Evolutionary conservation across 2,329 filamentous ascomycete genomes (phyloP).

Genomic region (Phoma sp.): DNA sequence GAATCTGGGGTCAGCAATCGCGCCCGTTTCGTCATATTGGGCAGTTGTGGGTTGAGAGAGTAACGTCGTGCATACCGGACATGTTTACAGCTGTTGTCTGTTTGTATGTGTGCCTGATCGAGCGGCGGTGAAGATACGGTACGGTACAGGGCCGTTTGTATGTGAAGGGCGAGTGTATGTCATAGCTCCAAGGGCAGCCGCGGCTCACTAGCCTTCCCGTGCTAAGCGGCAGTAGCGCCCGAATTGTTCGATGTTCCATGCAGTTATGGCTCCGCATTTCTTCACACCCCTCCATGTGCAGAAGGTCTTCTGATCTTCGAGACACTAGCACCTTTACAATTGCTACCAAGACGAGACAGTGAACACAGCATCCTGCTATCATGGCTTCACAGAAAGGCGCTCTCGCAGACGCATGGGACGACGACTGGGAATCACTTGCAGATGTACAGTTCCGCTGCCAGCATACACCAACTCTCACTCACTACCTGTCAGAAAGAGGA

Average conservation of each 20-base stretch:
- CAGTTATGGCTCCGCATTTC: constrained; percentile 16
- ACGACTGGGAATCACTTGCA: constrained; percentile 84
- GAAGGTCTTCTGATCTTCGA: not conserved
- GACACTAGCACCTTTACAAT: not conserved
- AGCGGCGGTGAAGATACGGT: constrained; percentile 5
- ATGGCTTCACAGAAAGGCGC: constrained; percentile 50
- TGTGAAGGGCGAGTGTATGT: constrained; percentile 5
- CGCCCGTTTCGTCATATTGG: constrained; percentile 21
- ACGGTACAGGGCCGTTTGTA: not conserved
- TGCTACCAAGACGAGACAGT: not conserved
- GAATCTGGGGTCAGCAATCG: constrained; percentile 22
- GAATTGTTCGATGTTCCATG: constrained; percentile 15
- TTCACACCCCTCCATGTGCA: constrained; percentile 15
- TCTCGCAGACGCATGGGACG: constrained; percentile 76
- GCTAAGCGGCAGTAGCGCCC: constrained; percentile 16
- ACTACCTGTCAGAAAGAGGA: constrained; percentile 42
- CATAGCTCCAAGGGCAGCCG: constrained; percentile 18
- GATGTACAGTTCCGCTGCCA: constrained; percentile 60
- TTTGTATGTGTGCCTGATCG: not conserved
- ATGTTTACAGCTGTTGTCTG: not conserved
- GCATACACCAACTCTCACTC: constrained; percentile 19
- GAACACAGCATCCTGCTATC: constrained; percentile 2
- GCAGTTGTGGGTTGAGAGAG: not conserved
- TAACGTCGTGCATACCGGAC: constrained; percentile 4
- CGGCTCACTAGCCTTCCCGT: constrained; percentile 18